A percentile compares a stretch with the other conserved stretches of the same genome.
Evolutionary conservation across 768 basidiomycete genomes (phyloP).

Genomic region (Mycena leptocephala): DNA sequence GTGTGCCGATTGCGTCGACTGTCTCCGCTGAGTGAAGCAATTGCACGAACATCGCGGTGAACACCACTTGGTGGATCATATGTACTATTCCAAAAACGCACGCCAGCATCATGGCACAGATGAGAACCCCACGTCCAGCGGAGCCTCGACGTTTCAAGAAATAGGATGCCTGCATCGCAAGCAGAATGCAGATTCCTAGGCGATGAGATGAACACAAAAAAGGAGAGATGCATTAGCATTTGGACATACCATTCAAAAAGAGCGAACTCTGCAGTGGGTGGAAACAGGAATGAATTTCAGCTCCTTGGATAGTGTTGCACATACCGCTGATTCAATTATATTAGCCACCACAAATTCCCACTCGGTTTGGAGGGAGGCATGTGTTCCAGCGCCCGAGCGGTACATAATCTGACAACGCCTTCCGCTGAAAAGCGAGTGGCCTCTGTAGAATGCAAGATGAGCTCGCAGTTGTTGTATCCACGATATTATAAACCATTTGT

Average conservation of each 20-base stretch:
- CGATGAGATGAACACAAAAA: background rate
- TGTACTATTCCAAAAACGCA: background rate
- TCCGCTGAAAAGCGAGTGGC: too few relatives aligned
- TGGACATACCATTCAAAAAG: background rate
- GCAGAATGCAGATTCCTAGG: constrained; percentile 9
- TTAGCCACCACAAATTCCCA: too few relatives aligned
- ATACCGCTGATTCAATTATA: too few relatives aligned
- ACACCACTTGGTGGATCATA: background rate
- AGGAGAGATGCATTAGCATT: background rate
- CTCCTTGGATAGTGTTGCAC: too few relatives aligned
- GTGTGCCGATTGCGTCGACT: background rate
- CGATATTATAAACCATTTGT: too few relatives aligned
- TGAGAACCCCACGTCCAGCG: background rate
- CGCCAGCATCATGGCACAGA: background rate
- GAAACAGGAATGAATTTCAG: too few relatives aligned
- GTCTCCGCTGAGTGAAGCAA: background rate
- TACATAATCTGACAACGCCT: too few relatives aligned
- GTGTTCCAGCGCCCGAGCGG: too few relatives aligned
- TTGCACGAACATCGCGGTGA: background rate
- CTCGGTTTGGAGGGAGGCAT: too few relatives aligned
- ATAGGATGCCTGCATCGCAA: background rate
- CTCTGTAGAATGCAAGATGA: too few relatives aligned
- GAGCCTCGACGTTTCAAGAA: background rate
- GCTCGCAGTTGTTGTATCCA: too few relatives aligned
- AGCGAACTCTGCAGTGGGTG: too few relatives aligned